Conservation (phyloP, 2,329 filamentous ascomycete species). For the Domatiomyces globalis region DNA sequence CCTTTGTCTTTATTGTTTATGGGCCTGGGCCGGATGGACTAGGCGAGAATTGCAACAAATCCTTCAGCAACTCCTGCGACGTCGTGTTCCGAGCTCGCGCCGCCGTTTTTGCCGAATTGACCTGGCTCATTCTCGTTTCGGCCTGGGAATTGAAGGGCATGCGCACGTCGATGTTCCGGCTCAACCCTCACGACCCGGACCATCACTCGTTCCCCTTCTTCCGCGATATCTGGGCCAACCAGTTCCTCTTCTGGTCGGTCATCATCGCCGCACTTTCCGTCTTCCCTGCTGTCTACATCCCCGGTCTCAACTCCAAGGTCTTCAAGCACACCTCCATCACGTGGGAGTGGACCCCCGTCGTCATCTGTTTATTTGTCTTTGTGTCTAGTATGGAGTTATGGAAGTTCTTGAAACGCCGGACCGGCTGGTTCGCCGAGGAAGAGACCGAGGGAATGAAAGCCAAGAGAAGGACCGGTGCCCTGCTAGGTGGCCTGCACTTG, state of each 20-base stretch:
- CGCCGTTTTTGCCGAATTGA: slow-evolving; percentile 59
- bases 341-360: slow-evolving; percentile 57
- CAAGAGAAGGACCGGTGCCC: slow-evolving; percentile 10
- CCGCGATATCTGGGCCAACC: slow-evolving; percentile 52
- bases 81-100: slow-evolving; percentile 54
- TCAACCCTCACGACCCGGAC: slow-evolving; percentile 40
- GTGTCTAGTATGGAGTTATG: slow-evolving; percentile 48
- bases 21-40: slow-evolving; percentile 35
- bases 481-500: slow-evolving; percentile 18
- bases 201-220: slow-evolving; percentile 47
- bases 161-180: slow-evolving; percentile 58
- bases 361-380: slow-evolving; percentile 46
- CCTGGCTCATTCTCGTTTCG: slow-evolving; percentile 59
- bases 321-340: slow-evolving; percentile 52
- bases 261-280: slow-evolving; percentile 40
- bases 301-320: slow-evolving; percentile 47
- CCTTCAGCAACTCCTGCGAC: slow-evolving; percentile 35
- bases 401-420: slow-evolving; percentile 48
- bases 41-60: slow-evolving; percentile 41
- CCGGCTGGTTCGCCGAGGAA: slow-evolving; percentile 21
- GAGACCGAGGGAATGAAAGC: slow-evolving; percentile 21
- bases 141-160: slow-evolving; percentile 68
- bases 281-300: slow-evolving; percentile 51
- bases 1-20: slow-evolving; percentile 41
- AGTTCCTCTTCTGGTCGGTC: slow-evolving; percentile 55